Base-by-base conservation (phyloP, 1,284 basidiomycete species). In the Trametes versicolor region DNA sequence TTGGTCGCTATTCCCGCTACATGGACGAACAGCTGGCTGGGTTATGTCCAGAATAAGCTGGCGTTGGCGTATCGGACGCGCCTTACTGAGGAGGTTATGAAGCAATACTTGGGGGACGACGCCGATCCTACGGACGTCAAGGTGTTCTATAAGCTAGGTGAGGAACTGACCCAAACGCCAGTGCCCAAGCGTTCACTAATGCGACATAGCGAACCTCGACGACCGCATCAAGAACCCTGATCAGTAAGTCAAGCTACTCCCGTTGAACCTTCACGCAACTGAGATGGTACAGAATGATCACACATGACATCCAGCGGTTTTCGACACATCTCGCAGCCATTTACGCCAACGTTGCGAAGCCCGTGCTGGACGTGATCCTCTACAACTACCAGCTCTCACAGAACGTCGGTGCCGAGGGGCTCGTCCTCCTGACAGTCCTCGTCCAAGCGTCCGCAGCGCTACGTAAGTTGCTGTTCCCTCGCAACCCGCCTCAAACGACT, bases 181-280 rank as follows among this genome's bases (percentile, higher is more conserved):
- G 4, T 5, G 3, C 45, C 25, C 2, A 13, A 21, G 12, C n/a
- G n/a, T 27, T 13, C 23, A 43, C 27, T 57, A 32, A 45, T 39
- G n/a, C 45, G 63, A 23, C 55, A 27, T 71, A 93, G 93, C 93
- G 41, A 96, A 96, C 75, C 79, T 97, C 66, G 95, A 97, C 73
- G 97, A 99, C 77, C 85, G 97, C 60, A 96, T 99, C 70, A 96
- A 96, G 82, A 99, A 99, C 72, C 93, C 95, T 10, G 97, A 99
- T 75, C 97, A 98, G 91, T 93, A 66, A 72, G 85, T 72, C 25
- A 15, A 25, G 9, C 6, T 41, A 25, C n/a, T 47, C 23, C 56
- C 12, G 48, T 19, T 50, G 36, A 39, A 32, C 21, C 25, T n/a
- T 50, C 50, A 49, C 58, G 21, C 50, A 7, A 41, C 65, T 71